phyloP scores from a whole-genome alignment of 2,329 filamentous ascomycete genomes.

The Gaeumannomyces sp. region DNA sequence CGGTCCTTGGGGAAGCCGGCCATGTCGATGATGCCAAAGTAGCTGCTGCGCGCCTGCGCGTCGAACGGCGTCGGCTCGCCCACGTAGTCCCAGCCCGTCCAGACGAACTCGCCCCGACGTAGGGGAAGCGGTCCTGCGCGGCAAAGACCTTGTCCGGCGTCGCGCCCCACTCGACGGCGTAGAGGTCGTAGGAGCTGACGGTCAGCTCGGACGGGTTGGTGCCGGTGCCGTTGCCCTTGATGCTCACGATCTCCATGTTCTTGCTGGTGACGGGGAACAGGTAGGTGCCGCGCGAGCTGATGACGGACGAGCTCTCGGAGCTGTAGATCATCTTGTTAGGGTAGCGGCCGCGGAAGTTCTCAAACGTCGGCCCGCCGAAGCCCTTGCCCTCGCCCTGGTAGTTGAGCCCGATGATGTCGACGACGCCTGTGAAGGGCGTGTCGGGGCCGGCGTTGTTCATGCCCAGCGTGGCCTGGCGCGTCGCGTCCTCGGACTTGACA shows the following conservation, averaged over 20 bases:
- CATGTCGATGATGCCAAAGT: constrained; percentile 51
- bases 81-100: constrained; percentile 25
- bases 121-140: constrained; percentile 39
- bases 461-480: constrained; percentile 35
- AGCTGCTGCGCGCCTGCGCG: constrained; percentile 37
- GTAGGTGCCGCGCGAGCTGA: constrained; percentile 46
- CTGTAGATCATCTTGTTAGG: constrained; percentile 41
- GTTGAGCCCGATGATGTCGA: constrained; percentile 47
- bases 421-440: constrained; percentile 29
- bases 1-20: constrained; percentile 52
- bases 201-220: constrained; percentile 29
- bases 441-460: constrained; percentile 40
- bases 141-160: constrained; percentile 48
- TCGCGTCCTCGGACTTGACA: constrained; percentile 39
- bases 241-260: constrained; percentile 24
- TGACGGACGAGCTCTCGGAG: constrained; percentile 35
- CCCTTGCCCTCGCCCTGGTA: constrained; percentile 47
- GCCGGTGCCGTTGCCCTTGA: constrained; percentile 29
- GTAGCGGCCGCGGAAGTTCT: constrained; percentile 35
- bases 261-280: constrained; percentile 42
- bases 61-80: constrained; percentile 33
- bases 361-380: constrained; percentile 26
- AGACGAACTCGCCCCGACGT: constrained; percentile 41
- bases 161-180: constrained; percentile 38
- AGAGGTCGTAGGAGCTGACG: constrained; percentile 47